These are phyloP conservation scores for Blastocystis sp. DNA, from an alignment of 352 stramenopile genomes.

Conservation along the genomic window DNA sequence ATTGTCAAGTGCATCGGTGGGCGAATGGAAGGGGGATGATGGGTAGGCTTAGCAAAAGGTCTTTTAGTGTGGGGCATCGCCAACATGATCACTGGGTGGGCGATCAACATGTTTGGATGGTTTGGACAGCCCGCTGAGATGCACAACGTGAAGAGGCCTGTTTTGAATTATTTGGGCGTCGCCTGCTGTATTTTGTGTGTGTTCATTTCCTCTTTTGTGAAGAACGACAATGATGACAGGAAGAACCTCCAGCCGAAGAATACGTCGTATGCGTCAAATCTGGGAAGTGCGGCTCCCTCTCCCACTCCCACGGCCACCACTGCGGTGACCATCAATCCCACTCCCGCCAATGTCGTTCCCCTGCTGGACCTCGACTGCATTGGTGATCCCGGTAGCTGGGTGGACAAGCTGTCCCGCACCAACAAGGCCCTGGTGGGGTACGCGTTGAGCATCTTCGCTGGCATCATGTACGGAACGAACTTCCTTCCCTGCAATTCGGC, in stretches of 20 bases:
- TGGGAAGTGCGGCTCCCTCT: background rate
- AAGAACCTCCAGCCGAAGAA: background rate
- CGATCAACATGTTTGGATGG: slow-evolving; percentile 48
- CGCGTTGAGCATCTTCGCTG: slow-evolving; percentile 13
- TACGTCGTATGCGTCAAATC: background rate
- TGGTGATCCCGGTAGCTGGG: background rate
- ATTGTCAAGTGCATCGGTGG: slow-evolving; percentile 67
- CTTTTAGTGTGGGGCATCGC: slow-evolving; percentile 65
- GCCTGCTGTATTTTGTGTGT: slow-evolving; percentile 17
- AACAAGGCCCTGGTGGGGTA: slow-evolving; percentile 39
- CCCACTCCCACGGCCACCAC: background rate
- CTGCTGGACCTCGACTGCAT: background rate
- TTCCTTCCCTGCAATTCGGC: slow-evolving; percentile 35
- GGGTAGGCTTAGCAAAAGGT: background rate
- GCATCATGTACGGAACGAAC: slow-evolving; percentile 68
- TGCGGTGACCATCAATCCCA: background rate
- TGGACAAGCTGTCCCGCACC: slow-evolving; percentile 47
- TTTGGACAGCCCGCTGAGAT: slow-evolving; percentile 37
- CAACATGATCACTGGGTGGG: slow-evolving; percentile 69
- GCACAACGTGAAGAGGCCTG: slow-evolving; percentile 30
- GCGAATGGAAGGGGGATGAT: background rate
- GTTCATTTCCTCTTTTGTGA: slow-evolving; percentile 43
- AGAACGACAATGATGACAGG: background rate
- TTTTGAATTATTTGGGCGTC: slow-evolving; percentile 65
- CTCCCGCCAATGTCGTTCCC: background rate